Conservation (phyloP, 176 grass and related monocot species). For the Hyparrhenia diplandra region DNA sequence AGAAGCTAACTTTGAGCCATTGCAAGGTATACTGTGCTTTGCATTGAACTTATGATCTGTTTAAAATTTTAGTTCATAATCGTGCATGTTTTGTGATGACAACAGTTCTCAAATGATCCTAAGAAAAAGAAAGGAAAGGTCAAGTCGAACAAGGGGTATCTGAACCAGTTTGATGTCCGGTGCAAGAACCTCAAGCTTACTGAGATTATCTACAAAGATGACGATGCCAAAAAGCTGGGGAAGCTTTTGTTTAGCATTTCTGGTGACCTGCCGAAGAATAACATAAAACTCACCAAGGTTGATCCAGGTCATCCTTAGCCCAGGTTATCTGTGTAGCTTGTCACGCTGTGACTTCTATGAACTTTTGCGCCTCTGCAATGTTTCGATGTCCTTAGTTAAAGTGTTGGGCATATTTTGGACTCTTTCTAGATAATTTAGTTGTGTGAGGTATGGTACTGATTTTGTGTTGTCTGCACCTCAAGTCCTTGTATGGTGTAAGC, state of each 20-base stretch:
- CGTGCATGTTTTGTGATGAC: background rate
- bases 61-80: background rate
- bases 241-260: background rate
- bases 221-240: background rate
- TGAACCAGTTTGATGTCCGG: background rate
- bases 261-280: background rate
- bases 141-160: background rate
- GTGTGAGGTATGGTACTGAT: background rate
- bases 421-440: background rate
- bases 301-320: background rate
- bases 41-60: background rate
- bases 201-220: background rate
- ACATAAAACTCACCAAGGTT: background rate
- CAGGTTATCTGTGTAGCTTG: background rate
- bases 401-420: background rate
- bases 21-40: background rate
- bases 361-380: background rate
- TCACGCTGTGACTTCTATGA: background rate
- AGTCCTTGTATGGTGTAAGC: no score
- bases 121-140: no score
- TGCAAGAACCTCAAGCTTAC: background rate
- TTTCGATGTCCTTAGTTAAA: background rate
- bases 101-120: background rate
- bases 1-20: background rate
- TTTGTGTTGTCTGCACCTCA: no score